A percentile compares a stretch with the other conserved stretches of the same genome.
Conservation (phyloP, 1,284 basidiomycete genomes). For the Cryptococcus sp. region DNA sequence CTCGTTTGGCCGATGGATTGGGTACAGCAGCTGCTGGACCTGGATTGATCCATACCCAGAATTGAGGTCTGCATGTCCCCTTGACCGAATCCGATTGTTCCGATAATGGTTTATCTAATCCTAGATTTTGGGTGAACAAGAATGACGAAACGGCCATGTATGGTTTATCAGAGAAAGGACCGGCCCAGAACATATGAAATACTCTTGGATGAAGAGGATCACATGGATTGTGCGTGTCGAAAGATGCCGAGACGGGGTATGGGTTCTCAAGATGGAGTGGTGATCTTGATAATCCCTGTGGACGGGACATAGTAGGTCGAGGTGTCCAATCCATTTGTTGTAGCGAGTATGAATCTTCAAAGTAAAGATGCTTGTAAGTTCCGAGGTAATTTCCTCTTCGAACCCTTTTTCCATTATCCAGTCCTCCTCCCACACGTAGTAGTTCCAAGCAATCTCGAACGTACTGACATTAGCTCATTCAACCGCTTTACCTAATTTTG, state of each 20-base stretch:
- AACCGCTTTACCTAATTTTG: neutral
- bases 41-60: slow-evolving; percentile 86
- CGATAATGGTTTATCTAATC: slow-evolving; percentile 53
- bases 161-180: slow-evolving; percentile 77
- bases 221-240: slow-evolving; percentile 53
- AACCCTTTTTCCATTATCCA: slow-evolving; percentile 60
- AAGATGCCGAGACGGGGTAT: slow-evolving; percentile 21
- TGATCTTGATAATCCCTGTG: slow-evolving; percentile 25
- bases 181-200: slow-evolving; percentile 84
- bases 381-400: slow-evolving; percentile 57
- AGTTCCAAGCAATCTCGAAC: slow-evolving; percentile 73
- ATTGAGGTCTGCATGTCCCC: slow-evolving; percentile 63
- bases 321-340: slow-evolving; percentile 24
- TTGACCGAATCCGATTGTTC: slow-evolving; percentile 26
- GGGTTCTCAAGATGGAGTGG: slow-evolving; percentile 37
- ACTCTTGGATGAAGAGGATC: slow-evolving; percentile 66
- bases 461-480: slow-evolving; percentile 51
- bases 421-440: slow-evolving; percentile 60
- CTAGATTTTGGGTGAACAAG: slow-evolving; percentile 75
- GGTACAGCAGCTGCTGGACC: slow-evolving; percentile 63
- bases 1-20: slow-evolving; percentile 63
- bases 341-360: slow-evolving; percentile 50
- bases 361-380: slow-evolving; percentile 63
- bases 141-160: slow-evolving; percentile 74
- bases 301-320: slow-evolving; percentile 13